Evolutionary conservation across 83 land plant genomes (phyloP), one percentile per base, ranked within the genome.

Genomic region (Diphasiastrum complanatum): DNA sequence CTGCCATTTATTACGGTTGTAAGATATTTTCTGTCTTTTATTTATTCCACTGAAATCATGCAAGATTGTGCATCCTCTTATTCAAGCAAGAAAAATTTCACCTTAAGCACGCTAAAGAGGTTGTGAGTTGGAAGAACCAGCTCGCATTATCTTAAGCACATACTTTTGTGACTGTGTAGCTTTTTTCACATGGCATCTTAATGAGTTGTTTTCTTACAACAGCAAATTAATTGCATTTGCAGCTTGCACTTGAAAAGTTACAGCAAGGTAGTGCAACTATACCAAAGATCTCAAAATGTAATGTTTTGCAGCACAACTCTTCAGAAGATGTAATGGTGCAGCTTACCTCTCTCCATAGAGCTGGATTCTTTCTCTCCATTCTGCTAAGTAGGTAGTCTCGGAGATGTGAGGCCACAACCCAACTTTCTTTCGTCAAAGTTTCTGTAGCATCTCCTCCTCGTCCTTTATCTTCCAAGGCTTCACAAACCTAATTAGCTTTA

Each of bases 371-470:
- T 45, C 97, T 83, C 67, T 92, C 97, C 45, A 53, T 78, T 35
- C 85, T 95, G 40, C 69, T 62, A 32, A 92, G 87, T 56, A 92
- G 78, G 72, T 92, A 88, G 72, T 92, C 97, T 22, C 97, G 72
- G 12, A 92, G 59, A 64, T 80, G 71, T 46, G 97, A 87, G 19
- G 84, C 79, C 60, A 92, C 95, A 29, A 92, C 78, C 97, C 97
- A 92, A 18, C 76, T 63, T 51, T 88, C 95, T 36, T 54, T 54
- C 50, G 43, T 74, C 2, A 37, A 14, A 27, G 1, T 24, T 4
- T 35, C 36, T 14, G 36, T 60, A 6, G 66, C 28, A 16, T 67
- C 70, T 26, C 36, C 52, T 22, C 55, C 66, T 51, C 11, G 31
- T 33, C 69, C 70, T 40, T 54, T 70, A 32, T 55, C 47, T 20